Conservation (phyloP, 805 yeast genomes). For the Hanseniaspora opuntiae region DNA sequence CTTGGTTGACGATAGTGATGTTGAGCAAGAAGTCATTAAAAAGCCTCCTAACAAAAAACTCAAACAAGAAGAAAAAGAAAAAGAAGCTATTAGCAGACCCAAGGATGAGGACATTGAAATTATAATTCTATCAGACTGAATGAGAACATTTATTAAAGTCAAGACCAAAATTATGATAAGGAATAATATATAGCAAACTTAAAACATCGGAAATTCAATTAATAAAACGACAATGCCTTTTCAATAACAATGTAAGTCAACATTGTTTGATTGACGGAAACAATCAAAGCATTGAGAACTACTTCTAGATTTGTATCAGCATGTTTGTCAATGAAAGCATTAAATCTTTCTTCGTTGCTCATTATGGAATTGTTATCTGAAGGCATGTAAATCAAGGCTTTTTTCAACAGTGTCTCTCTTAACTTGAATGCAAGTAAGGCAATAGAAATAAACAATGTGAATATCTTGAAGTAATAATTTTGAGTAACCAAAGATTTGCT, state of each 20-base stretch:
- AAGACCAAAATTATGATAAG: background rate
- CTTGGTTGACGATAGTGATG: background rate
- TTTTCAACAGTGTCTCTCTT: background rate
- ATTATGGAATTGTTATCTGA: background rate
- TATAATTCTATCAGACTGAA: constrained; percentile 2
- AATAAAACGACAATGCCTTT: background rate
- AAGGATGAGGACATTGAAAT: background rate
- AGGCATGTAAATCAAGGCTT: background rate
- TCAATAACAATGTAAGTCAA: background rate
- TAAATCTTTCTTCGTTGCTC: background rate
- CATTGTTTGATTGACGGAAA: background rate
- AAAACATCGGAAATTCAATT: no score
- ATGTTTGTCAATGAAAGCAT: background rate
- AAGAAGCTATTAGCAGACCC: background rate
- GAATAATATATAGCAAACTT: no score
- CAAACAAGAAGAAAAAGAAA: background rate
- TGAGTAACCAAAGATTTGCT: background rate
- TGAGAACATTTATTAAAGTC: background rate
- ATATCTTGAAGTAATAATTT: background rate
- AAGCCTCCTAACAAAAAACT: background rate
- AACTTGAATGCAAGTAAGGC: background rate
- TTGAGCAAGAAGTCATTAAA: background rate
- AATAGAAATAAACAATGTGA: background rate
- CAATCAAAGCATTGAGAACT: background rate
- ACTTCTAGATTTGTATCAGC: background rate